A percentile compares a stretch with the other conserved stretches of the same genome.
Conservation (phyloP, 164 flowering plant species). For the Dillenia turbinata region DNA sequence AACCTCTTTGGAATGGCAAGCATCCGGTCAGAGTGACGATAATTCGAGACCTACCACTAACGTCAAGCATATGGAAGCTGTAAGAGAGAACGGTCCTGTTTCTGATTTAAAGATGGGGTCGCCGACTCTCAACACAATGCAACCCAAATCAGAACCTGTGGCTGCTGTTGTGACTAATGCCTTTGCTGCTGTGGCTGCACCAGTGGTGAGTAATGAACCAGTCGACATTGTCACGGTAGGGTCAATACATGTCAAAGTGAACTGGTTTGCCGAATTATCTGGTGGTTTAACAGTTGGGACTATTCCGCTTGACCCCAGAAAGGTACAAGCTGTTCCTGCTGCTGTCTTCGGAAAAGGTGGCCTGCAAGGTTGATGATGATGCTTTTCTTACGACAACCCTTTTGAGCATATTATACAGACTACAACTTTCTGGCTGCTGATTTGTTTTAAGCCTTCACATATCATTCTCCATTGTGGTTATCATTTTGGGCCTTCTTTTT, state of each 20-base stretch:
- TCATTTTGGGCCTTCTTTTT: too few relatives aligned
- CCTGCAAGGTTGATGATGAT: not conserved
- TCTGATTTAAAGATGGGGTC: conserved; percentile 45
- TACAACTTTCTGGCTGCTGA: too few relatives aligned
- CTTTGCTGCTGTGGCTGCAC: conserved; percentile 2
- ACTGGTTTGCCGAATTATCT: conserved; percentile 35
- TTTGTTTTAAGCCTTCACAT: too few relatives aligned
- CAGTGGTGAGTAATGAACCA: conserved; percentile 4
- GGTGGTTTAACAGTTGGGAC: conserved; percentile 55
- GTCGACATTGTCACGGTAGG: conserved; percentile 57
- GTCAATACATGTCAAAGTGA: conserved; percentile 59
- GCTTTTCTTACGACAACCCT: not conserved
- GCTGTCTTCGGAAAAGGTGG: conserved; percentile 9
- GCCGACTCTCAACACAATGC: conserved; percentile 33
- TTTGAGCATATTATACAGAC: too few relatives aligned
- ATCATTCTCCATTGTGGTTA: too few relatives aligned
- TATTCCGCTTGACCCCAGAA: conserved; percentile 57
- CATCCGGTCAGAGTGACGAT: not conserved
- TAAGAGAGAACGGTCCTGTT: conserved; percentile 20
- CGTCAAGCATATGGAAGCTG: conserved; percentile 12
- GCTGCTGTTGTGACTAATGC: not conserved
- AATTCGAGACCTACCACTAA: not conserved
- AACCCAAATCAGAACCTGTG: conserved; percentile 15
- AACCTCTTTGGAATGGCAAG: not conserved
- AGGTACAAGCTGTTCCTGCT: conserved; percentile 23